phyloP scores from a whole-genome alignment of 202 grass and related monocot species.

The Eragrostis tef region DNA sequence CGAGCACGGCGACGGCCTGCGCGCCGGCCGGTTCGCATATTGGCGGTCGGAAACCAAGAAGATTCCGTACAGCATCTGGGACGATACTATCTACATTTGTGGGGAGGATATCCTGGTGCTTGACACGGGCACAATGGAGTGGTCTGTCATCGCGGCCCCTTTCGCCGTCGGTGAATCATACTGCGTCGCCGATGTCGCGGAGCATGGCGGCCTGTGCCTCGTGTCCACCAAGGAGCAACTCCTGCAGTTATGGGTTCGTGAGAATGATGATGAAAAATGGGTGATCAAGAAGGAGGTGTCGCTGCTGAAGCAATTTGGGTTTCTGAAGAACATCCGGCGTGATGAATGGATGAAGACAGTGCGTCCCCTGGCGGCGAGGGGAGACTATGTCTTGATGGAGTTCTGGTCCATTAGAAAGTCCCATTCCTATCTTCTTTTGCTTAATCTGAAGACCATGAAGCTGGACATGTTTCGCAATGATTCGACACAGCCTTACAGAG shows the following conservation, averaged over 20 bases:
- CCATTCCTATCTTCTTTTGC: conserved; percentile 9
- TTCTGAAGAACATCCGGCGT: conserved; percentile 16
- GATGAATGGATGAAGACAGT: conserved; percentile 32
- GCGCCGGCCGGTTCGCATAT: conserved; percentile 5
- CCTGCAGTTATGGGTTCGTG: conserved; percentile 29
- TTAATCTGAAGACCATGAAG: conserved; percentile 18
- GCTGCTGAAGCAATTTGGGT: background rate
- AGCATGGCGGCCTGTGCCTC: conserved; percentile 22
- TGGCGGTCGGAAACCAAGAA: background rate
- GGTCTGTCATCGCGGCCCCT: background rate
- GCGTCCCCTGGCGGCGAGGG: background rate
- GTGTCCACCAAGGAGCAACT: conserved; percentile 29
- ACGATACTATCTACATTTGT: no score
- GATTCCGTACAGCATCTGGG: no score
- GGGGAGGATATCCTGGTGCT: conserved; percentile 27
- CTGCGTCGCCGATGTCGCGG: conserved; percentile 4
- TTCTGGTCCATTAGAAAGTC: conserved; percentile 39
- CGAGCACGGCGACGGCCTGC: background rate
- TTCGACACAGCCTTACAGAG: background rate
- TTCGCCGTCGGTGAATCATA: conserved; percentile 10
- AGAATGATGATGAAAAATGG: background rate
- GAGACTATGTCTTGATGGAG: conserved; percentile 32
- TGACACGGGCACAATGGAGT: conserved; percentile 9
- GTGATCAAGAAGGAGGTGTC: conserved; percentile 32
- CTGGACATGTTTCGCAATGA: background rate